These are phyloP conservation scores for Rubroboletus pulcherrimus DNA, from an alignment of 768 basidiomycete species.

Conservation along the genomic window DNA sequence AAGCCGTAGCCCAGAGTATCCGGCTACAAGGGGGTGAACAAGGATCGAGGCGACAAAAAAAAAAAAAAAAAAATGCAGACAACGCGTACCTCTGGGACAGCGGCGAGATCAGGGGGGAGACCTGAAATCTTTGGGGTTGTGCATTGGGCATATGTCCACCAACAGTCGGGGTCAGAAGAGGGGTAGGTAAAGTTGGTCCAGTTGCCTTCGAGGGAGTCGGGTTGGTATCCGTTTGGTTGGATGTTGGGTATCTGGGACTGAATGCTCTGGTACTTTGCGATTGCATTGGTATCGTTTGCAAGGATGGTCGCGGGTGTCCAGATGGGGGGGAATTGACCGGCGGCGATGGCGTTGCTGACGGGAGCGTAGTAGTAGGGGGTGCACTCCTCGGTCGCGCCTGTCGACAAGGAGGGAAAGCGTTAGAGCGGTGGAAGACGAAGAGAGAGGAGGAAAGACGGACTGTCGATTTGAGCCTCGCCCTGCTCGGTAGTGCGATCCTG, in stretches of 20 bases:
- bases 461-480: constrained; percentile 36
- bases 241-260: constrained; percentile 45
- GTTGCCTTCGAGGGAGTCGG: constrained; percentile 25
- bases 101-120: constrained; percentile 41
- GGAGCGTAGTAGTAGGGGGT: constrained; percentile 40
- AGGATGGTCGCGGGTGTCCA: constrained; percentile 46
- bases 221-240: constrained; percentile 32
- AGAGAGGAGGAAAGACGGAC: constrained; percentile 21
- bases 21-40: constrained; percentile 35
- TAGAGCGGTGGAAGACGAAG: neutral
- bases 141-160: constrained; percentile 39
- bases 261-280: constrained; percentile 43
- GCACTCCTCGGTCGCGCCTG: constrained; percentile 40
- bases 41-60: too few species aligned
- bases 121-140: constrained; percentile 43
- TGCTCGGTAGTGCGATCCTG: constrained; percentile 34
- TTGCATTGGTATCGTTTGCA: constrained; percentile 40
- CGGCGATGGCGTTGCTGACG: constrained; percentile 26
- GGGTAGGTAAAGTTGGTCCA: constrained; percentile 36
- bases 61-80: too few species aligned
- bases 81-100: constrained; percentile 45
- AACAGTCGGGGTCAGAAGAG: constrained; percentile 48
- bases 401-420: too few species aligned
- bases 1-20: constrained; percentile 56
- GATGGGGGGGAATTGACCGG: constrained; percentile 40